Percentiles rank a stretch among this genome's conserved stretches.
phyloP scores from a whole-genome alignment of 352 stramenopile species.

The Phytophthora macrochlamydospora region DNA sequence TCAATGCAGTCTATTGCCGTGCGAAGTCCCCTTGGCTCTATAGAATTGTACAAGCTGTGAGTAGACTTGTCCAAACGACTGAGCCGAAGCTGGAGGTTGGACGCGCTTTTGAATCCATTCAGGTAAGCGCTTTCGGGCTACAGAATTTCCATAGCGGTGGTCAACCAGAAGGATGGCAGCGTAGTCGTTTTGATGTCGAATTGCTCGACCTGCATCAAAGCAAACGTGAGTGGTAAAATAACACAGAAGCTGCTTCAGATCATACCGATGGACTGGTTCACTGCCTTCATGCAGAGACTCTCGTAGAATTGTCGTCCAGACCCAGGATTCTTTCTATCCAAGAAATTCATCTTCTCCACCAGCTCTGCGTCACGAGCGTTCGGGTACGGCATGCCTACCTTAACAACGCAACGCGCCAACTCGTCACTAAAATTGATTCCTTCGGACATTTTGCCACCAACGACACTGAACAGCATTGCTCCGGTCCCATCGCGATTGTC shows the following conservation, averaged over 20 bases:
- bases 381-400: constrained; percentile 98
- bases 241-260: not conserved
- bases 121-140: constrained; percentile 69
- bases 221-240: not conserved
- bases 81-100: constrained; percentile 37
- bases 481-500: constrained; percentile 39
- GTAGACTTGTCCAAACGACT: constrained; percentile 75
- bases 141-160: constrained; percentile 87
- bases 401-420: constrained; percentile 96
- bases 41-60: constrained; percentile 85
- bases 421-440: constrained; percentile 99
- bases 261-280: constrained; percentile 99
- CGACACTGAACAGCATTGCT: constrained; percentile 95
- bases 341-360: constrained; percentile 96
- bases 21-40: constrained; percentile 37
- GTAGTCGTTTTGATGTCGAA: constrained; percentile 98
- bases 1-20: constrained; percentile 9
- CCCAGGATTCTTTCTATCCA: constrained; percentile 71
- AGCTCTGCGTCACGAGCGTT: constrained; percentile 96
- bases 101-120: constrained; percentile 86
- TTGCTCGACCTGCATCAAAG: constrained; percentile 84
- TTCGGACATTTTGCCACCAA: constrained; percentile 99
- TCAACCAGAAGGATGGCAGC: constrained; percentile 97
- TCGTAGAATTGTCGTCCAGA: constrained; percentile 95
- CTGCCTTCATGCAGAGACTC: constrained; percentile 98